Evolutionary conservation across 441 rosid genomes (phyloP).

Genomic region (Euphorbia schlechtendalii): DNA sequence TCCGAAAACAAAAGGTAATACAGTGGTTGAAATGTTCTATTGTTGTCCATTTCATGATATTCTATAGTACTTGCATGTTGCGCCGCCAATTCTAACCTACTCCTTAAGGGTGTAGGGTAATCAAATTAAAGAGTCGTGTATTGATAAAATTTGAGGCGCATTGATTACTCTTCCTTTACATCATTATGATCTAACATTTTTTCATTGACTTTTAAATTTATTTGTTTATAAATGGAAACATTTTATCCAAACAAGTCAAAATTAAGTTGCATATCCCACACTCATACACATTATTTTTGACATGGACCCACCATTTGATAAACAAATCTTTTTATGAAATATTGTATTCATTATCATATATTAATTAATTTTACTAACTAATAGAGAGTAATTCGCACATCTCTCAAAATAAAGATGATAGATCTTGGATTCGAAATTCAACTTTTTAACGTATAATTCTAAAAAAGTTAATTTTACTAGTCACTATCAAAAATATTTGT

Average conservation of each 20-base stretch:
- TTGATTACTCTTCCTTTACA: slow-evolving; percentile 18
- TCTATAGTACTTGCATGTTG: slow-evolving; percentile 19
- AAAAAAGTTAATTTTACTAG: too few species aligned
- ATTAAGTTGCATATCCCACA: slow-evolving; percentile 12
- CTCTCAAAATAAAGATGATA: too few species aligned
- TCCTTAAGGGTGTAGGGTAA: slow-evolving; percentile 13
- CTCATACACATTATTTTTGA: slow-evolving; percentile 5
- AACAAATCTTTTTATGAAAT: neutral
- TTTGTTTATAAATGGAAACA: neutral
- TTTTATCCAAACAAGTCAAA: neutral
- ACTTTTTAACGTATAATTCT: too few species aligned
- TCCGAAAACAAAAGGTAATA: neutral
- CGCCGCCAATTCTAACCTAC: slow-evolving; percentile 34
- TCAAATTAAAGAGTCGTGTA: slow-evolving; percentile 1
- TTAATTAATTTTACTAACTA: too few species aligned
- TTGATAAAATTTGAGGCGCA: too few species aligned
- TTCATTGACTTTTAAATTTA: slow-evolving; percentile 11
- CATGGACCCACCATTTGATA: slow-evolving; percentile 12
- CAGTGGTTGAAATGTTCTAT: slow-evolving; percentile 16
- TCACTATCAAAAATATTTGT: neutral
- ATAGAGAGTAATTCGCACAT: too few species aligned
- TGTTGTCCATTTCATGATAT: slow-evolving; percentile 15
- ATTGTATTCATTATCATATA: neutral
- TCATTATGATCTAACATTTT: slow-evolving; percentile 27
- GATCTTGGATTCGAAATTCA: too few species aligned